Percentiles rank a stretch among this genome's conserved stretches.
Evolutionary conservation across 768 basidiomycete genomes (phyloP).

Genomic region (Tulasnella sp.): DNA sequence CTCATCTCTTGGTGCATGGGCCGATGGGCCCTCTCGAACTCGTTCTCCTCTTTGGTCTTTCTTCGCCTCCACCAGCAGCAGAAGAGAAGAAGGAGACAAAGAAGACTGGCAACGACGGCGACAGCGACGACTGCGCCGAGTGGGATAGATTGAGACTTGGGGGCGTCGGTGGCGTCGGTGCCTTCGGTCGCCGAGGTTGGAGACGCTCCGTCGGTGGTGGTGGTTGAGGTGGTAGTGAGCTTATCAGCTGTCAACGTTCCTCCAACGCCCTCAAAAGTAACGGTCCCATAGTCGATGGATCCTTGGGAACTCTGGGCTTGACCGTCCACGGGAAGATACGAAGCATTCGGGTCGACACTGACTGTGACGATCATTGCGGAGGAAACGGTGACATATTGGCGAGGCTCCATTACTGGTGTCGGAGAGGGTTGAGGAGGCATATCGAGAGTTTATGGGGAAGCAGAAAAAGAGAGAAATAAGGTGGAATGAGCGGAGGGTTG

Average conservation of each 20-base stretch:
- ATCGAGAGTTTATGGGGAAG: neutral
- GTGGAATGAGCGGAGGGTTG: no score
- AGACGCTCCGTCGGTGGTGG: neutral
- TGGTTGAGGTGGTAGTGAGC: neutral
- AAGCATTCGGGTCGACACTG: neutral
- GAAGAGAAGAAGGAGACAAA: neutral
- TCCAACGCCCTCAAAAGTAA: conserved; percentile 11
- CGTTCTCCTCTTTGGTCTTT: neutral
- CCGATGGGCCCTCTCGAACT: neutral
- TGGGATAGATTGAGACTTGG: neutral
- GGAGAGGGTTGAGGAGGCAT: neutral
- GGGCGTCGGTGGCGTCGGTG: neutral
- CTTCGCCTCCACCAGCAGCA: conserved; percentile 7
- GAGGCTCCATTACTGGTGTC: neutral
- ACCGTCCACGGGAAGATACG: neutral
- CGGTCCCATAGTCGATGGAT: neutral
- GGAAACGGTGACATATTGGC: neutral
- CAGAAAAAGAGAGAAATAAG: neutral
- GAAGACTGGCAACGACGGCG: neutral
- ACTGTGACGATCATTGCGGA: conserved; percentile 1
- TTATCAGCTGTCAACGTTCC: conserved; percentile 3
- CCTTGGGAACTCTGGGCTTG: neutral
- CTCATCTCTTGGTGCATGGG: neutral
- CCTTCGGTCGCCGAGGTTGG: neutral
- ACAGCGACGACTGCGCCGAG: conserved; percentile 3